These are phyloP conservation scores for Exserohilum turcica DNA, from an alignment of 2,329 filamentous ascomycete species.

Conservation along the genomic window DNA sequence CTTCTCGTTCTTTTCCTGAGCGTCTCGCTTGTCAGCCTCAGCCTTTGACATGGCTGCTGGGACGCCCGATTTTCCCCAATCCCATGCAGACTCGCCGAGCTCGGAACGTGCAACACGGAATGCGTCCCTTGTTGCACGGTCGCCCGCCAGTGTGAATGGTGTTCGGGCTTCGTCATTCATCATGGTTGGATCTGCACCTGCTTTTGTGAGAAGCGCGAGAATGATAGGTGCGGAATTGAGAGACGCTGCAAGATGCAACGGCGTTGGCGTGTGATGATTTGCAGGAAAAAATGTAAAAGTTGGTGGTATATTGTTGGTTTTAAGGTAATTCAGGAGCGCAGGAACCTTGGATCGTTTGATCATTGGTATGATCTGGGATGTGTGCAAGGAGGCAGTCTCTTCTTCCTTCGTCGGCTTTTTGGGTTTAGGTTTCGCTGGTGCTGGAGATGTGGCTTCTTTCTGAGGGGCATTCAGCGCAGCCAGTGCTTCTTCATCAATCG, in stretches of 20 bases:
- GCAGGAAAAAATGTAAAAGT: conserved; percentile 77
- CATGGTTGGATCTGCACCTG: conserved; percentile 72
- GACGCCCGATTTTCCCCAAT: conserved; percentile 78
- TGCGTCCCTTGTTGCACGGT: conserved; percentile 83
- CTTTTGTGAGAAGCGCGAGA: conserved; percentile 74
- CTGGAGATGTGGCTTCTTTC: conserved; percentile 48
- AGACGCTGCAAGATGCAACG: conserved; percentile 83
- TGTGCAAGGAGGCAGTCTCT: conserved; percentile 80
- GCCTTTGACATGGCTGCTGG: conserved; percentile 71
- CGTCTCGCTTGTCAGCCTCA: conserved; percentile 72
- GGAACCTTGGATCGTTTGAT: conserved; percentile 90
- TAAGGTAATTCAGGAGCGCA: conserved; percentile 81
- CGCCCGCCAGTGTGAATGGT: conserved; percentile 84
- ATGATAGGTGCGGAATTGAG: conserved; percentile 81
- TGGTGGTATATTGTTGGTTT: conserved; percentile 71
- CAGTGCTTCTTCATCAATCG: conserved; percentile 71
- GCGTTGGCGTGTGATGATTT: conserved; percentile 78
- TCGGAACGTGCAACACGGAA: conserved; percentile 87
- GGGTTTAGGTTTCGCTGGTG: conserved; percentile 54
- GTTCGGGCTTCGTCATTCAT: conserved; percentile 72
- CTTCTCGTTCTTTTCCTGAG: conserved; percentile 71
- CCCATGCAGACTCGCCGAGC: conserved; percentile 75
- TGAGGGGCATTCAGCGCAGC: conserved; percentile 53
- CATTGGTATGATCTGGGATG: conserved; percentile 83
- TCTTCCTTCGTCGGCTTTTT: conserved; percentile 78